A percentile compares a stretch with the other conserved stretches of the same genome.
Evolutionary conservation across 768 basidiomycete species (phyloP).

Genomic region (Naganishia antarctica): DNA sequence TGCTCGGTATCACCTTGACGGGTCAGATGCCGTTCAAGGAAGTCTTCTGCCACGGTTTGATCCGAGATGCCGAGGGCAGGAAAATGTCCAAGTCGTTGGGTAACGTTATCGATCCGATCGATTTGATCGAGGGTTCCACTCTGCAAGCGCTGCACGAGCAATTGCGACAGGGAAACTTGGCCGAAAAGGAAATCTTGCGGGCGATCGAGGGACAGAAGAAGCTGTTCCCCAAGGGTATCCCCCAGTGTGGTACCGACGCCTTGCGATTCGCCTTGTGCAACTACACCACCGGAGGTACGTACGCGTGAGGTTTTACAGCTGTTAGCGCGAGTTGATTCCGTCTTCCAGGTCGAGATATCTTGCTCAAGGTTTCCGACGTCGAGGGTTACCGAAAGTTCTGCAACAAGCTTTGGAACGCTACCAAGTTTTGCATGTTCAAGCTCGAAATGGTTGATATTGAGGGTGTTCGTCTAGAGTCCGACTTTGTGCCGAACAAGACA

Average conservation of each 20-base stretch:
- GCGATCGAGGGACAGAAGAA: slow-evolving; percentile 96
- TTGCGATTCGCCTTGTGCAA: slow-evolving; percentile 90
- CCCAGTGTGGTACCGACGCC: slow-evolving; percentile 96
- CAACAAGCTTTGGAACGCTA: slow-evolving; percentile 99
- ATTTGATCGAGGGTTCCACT: slow-evolving; percentile 79
- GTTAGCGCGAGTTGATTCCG: too few relatives aligned
- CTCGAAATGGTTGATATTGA: slow-evolving; percentile 58
- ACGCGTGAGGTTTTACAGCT: background rate
- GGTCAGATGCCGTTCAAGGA: slow-evolving; percentile 89
- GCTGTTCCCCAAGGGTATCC: slow-evolving; percentile 97
- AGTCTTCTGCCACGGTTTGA: slow-evolving; percentile 96
- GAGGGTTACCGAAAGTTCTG: slow-evolving; percentile 99
- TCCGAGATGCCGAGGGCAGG: slow-evolving; percentile 94
- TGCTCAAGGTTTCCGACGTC: slow-evolving; percentile 88
- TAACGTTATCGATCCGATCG: slow-evolving; percentile 94
- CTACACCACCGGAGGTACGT: slow-evolving; percentile 78
- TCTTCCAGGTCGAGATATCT: slow-evolving; percentile 80
- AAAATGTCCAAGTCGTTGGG: slow-evolving; percentile 99
- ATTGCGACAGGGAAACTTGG: slow-evolving; percentile 82
- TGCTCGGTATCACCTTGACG: slow-evolving; percentile 84
- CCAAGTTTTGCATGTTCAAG: slow-evolving; percentile 98
- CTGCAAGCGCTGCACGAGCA: slow-evolving; percentile 79
- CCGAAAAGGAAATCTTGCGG: slow-evolving; percentile 84
- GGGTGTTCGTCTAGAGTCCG: slow-evolving; percentile 46
- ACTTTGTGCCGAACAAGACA: slow-evolving; percentile 68